A percentile compares a stretch with the other conserved stretches of the same genome.
Evolutionary conservation across 2,329 filamentous ascomycete species (phyloP).

Genomic region (Dichotomopilus funicola): DNA sequence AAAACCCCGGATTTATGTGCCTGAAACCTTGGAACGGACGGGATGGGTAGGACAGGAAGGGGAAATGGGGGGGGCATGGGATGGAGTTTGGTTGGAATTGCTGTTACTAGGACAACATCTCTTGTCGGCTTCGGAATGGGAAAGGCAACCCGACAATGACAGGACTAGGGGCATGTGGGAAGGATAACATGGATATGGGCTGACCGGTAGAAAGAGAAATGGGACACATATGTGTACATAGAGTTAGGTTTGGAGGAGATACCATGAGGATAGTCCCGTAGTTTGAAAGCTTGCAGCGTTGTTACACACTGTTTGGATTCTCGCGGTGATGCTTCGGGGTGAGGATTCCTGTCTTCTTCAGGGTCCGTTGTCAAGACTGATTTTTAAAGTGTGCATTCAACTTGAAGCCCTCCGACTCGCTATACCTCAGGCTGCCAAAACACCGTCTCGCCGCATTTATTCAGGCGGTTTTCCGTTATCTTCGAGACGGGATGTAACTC

Average conservation of each 20-base stretch:
- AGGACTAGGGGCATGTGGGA: background rate
- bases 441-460: no score
- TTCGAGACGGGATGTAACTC: no score
- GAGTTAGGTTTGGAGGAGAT: background rate
- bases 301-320: background rate
- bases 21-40: background rate
- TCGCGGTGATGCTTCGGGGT: no score
- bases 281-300: background rate
- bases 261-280: background rate
- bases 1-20: background rate
- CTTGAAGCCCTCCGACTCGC: no score
- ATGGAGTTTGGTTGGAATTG: slow-evolving; percentile 6
- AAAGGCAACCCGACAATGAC: background rate
- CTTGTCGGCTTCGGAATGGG: background rate
- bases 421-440: no score
- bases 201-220: background rate
- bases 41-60: background rate
- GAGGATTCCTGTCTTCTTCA: no score
- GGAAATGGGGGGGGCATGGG: background rate
- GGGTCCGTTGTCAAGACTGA: no score
- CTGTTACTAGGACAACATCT: background rate
- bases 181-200: background rate
- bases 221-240: background rate
- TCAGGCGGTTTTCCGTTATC: no score
- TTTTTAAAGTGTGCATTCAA: no score